Conservation (phyloP, 164 flowering plant species). For the Buxus sempervirens region DNA sequence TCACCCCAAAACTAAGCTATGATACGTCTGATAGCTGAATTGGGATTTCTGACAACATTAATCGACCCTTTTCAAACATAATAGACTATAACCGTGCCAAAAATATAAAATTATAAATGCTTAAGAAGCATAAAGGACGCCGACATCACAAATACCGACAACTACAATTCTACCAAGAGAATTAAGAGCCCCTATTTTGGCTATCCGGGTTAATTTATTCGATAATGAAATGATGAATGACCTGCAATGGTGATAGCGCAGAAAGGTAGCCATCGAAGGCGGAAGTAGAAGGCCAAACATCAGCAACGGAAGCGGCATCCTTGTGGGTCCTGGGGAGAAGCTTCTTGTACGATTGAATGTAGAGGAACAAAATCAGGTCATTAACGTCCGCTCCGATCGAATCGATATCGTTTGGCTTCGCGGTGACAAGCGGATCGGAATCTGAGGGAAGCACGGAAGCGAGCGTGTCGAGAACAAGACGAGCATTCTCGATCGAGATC, state of each 20-base stretch:
- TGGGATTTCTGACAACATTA: no score
- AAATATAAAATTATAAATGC: no score
- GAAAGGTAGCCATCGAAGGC: slow-evolving; percentile 93
- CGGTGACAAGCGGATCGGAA: slow-evolving; percentile 44
- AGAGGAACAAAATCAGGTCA: slow-evolving; percentile 78
- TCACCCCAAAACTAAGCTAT: no score
- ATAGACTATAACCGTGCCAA: no score
- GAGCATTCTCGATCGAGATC: slow-evolving; percentile 76
- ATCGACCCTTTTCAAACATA: no score
- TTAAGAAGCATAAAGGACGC: no score
- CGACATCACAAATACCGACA: no score
- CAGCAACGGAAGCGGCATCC: slow-evolving; percentile 85
- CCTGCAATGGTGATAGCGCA: slow-evolving; percentile 93
- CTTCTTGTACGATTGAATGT: slow-evolving; percentile 82
- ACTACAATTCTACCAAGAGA: no score
- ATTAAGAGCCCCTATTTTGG: no score
- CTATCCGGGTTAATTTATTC: no score
- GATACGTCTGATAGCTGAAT: no score
- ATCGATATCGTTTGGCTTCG: slow-evolving; percentile 36
- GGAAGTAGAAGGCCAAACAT: slow-evolving; percentile 97
- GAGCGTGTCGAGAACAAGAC: slow-evolving; percentile 74
- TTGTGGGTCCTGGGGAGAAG: slow-evolving; percentile 81
- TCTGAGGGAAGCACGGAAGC: slow-evolving; percentile 61
- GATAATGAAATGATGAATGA: neutral
- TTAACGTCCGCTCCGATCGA: slow-evolving; percentile 56